Evolutionary conservation across 208 protist genomes (phyloP), one percentile per base, ranked within the genome.

Genomic region (Phytomonas francai): DNA sequence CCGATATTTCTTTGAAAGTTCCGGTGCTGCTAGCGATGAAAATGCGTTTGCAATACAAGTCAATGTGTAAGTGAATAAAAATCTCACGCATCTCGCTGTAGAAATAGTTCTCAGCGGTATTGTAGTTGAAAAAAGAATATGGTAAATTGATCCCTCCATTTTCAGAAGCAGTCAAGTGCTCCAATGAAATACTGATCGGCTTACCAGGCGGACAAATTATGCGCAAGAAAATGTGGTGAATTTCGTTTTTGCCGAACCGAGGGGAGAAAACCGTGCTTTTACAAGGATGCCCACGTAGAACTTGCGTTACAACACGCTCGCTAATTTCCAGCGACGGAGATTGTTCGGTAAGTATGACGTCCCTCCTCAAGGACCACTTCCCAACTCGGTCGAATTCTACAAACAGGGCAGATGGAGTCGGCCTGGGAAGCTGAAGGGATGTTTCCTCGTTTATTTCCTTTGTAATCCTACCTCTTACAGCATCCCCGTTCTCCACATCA

Each of bases 211-310:
- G 78, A 22, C 68, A 85, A 29, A 80, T 30, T 64, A 92, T 64
- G 19, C 70, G 73, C 61, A 92, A 56, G 29, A 83, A 65, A 32
- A 92, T 71, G n/a, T 81, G 65, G 66, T 92, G 87, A 25, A 76
- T 63, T 60, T 87, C 81, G 29, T 56, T 30, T 8, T 65, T 62
- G 6, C 70, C 73, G 65, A 92, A 79, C 56, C 69, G 61, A 39
- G 87, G 84, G 29, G 76, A 69, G 31, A 65, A 69, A 7, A 80
- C 49, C 3, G 34, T 45, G 12, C 60, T 42, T 31, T 65, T 65
- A 45, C 39, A 45, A 14, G 39, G 39, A 7, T 45, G 39, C 9
- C 39, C 19, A 16, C 39, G 39, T 34, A 65, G 60, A 27, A 45
- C 45, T 45, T 65, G 60, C 9, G 45, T 45, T 25, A 45, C 60